Base-by-base conservation (phyloP, 495 filamentous ascomycete genomes). In the Aspergillus affinis region DNA sequence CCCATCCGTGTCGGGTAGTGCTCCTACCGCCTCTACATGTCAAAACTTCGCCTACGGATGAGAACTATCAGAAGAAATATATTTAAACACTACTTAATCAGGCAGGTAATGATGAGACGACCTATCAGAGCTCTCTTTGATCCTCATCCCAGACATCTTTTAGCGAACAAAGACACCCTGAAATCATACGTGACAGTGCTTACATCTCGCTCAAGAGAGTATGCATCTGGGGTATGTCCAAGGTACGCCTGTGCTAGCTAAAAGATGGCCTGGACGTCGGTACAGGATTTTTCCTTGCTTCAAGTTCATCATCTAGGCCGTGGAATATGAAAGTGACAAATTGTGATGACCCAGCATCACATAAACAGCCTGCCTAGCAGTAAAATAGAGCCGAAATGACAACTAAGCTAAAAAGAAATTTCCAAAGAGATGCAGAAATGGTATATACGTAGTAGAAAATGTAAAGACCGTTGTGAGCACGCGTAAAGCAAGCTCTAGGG, bases 71-170 rank as follows among this genome's bases (percentile, higher is more conserved):
- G n/a, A n/a, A n/a, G 17, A 53, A 30, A 30, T 53, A 27, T 26
- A 19, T 53, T 27, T 30, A 15, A 19, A 53, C 13, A 45, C n/a
- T n/a, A n/a, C n/a, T n/a, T n/a, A 45, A 46, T 18, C n/a, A 32
- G 9, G 3, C 20, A 54, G 3, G 13, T 51, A 6, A 17, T 10
- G 30, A 29, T 13, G 2, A 54, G 21, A 32, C 46, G 52, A 62
- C 69, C 73, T 67, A 77, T 80, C 77, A 78, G 77, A 76, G 77
- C 77, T 80, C 77, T 80, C 77, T 80, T 80, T 78, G 74, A 65
- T 62, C 70, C 54, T 78, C 77, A 77, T 68, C 20, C 26, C 45
- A 29, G 5, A 61, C 62, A 64, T 61, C 49, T 29, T 29, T 63
- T 61, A 32, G 57, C 30, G 50, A 59, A 54, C 52, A 50, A 53